Percentiles rank a stretch among this genome's conserved stretches.
phyloP scores from a whole-genome alignment of 2,329 filamentous ascomycete species.

The Penicillium griseofulvum region DNA sequence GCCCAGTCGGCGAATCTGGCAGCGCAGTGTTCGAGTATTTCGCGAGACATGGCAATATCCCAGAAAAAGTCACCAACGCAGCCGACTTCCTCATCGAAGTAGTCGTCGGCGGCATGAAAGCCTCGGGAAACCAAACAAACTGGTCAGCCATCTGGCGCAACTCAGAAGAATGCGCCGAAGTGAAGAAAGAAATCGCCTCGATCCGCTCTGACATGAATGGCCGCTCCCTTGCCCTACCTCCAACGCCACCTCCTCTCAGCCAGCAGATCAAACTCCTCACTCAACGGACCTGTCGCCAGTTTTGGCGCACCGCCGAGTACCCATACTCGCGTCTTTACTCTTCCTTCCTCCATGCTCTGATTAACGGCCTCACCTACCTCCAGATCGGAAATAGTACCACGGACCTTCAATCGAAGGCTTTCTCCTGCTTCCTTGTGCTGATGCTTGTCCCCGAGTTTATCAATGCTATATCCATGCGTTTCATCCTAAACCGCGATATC shows the following conservation, averaged over 20 bases:
- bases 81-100: slow-evolving; percentile 62
- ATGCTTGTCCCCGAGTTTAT: slow-evolving; percentile 66
- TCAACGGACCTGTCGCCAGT: slow-evolving; percentile 64
- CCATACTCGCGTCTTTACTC: slow-evolving; percentile 71
- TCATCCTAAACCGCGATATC: slow-evolving; percentile 65
- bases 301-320: slow-evolving; percentile 71
- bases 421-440: slow-evolving; percentile 63
- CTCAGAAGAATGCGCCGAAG: slow-evolving; percentile 56
- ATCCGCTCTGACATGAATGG: slow-evolving; percentile 52
- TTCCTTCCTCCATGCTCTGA: slow-evolving; percentile 63
- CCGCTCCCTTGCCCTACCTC: slow-evolving; percentile 36
- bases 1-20: slow-evolving; percentile 62
- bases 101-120: slow-evolving; percentile 53
- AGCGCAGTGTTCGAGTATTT: slow-evolving; percentile 64
- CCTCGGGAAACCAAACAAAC: slow-evolving; percentile 52
- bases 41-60: slow-evolving; percentile 57
- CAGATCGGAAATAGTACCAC: slow-evolving; percentile 61
- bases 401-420: slow-evolving; percentile 69
- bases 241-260: slow-evolving; percentile 46
- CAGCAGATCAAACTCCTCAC: slow-evolving; percentile 64
- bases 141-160: slow-evolving; percentile 69
- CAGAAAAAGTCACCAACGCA: slow-evolving; percentile 59
- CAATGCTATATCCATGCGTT: slow-evolving; percentile 68
- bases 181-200: slow-evolving; percentile 61
- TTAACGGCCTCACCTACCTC: slow-evolving; percentile 73